Evolutionary conservation across 2,329 filamentous ascomycete species (phyloP).

Genomic region (Claviceps monticola): DNA sequence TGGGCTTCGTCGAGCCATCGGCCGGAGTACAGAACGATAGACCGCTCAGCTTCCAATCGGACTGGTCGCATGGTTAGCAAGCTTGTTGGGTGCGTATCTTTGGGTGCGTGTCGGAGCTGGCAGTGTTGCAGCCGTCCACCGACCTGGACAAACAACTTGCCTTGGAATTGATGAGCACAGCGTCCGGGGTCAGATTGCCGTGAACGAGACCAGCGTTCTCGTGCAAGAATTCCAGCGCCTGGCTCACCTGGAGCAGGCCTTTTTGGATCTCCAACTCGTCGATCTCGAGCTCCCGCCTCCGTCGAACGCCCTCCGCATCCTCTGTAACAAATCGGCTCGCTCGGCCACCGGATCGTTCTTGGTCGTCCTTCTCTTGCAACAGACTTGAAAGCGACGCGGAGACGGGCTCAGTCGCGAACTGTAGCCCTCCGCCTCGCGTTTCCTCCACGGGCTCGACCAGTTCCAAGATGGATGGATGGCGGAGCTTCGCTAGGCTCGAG

Average conservation of each 20-base stretch:
- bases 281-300: slow-evolving; percentile 74
- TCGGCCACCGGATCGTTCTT: slow-evolving; percentile 59
- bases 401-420: slow-evolving; percentile 89
- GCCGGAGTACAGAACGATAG: slow-evolving; percentile 76
- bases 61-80: slow-evolving; percentile 31
- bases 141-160: slow-evolving; percentile 25
- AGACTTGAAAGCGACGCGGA: slow-evolving; percentile 76
- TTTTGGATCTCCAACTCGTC: slow-evolving; percentile 98
- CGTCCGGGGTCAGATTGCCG: slow-evolving; percentile 86
- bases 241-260: slow-evolving; percentile 80
- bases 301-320: slow-evolving; percentile 57
- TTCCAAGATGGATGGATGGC: slow-evolving; percentile 86
- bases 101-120: background rate
- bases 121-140: background rate
- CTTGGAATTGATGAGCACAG: slow-evolving; percentile 89
- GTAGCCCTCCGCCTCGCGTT: slow-evolving; percentile 75
- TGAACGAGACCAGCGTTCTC: slow-evolving; percentile 91
- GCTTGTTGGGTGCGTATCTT: background rate
- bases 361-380: slow-evolving; percentile 77
- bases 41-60: slow-evolving; percentile 98
- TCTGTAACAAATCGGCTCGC: slow-evolving; percentile 71
- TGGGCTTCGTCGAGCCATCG: slow-evolving; percentile 58
- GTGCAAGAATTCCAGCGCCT: slow-evolving; percentile 88
- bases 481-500: slow-evolving; percentile 69
- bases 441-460: slow-evolving; percentile 92